phyloP scores from a whole-genome alignment of 495 filamentous ascomycete genomes.

The Aspergillus hancockii region DNA sequence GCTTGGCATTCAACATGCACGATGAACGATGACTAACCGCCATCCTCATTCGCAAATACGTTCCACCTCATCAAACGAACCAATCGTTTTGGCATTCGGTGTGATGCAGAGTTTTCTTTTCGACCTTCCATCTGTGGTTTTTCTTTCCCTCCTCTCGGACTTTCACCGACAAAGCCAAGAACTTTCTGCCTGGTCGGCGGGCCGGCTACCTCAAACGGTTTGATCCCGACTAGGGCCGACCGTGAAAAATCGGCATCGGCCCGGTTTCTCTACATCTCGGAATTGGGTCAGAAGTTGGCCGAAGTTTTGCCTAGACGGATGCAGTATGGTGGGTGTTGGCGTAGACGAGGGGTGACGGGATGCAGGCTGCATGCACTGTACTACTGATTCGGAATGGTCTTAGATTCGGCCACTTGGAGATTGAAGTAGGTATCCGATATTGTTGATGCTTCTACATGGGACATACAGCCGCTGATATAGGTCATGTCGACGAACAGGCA shows the following conservation, averaged over 20 bases:
- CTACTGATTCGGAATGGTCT: not conserved
- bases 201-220: not conserved
- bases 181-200: not conserved
- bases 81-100: slow-evolving; percentile 2
- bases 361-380: slow-evolving; percentile 1
- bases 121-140: not conserved
- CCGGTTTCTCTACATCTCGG: slow-evolving; percentile 1
- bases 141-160: not conserved
- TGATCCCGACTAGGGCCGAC: slow-evolving; percentile 5
- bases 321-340: not conserved
- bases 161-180: slow-evolving; percentile 3
- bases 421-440: not conserved
- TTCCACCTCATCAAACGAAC: slow-evolving; percentile 5
- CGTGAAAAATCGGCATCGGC: slow-evolving; percentile 4
- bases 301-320: slow-evolving; percentile 6
- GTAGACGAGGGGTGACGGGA: slow-evolving; percentile 5
- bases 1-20: slow-evolving; percentile 1
- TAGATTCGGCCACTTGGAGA: not conserved
- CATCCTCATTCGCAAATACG: slow-evolving; percentile 3
- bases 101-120: slow-evolving; percentile 4
- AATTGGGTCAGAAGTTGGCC: not conserved
- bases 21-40: not conserved
- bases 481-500: not conserved
- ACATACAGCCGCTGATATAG: not conserved
- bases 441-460: not conserved